phyloP scores from a whole-genome alignment of 768 basidiomycete species.

The Pluteus cervinus region DNA sequence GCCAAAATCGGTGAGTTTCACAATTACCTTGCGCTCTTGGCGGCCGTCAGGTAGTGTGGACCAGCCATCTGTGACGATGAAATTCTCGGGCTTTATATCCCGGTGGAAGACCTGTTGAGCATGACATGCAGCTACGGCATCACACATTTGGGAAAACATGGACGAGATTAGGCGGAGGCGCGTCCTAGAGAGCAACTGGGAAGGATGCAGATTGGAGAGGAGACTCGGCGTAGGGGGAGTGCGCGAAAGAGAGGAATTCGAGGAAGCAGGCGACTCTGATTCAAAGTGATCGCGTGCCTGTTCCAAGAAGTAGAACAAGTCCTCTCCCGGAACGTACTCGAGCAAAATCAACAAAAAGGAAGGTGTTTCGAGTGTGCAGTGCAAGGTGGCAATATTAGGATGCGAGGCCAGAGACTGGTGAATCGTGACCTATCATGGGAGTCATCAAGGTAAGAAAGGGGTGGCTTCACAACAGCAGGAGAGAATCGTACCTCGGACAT shows the following conservation, averaged over 20 bases:
- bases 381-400: constrained; percentile 91
- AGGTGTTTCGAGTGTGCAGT: constrained; percentile 88
- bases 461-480: constrained; percentile 4
- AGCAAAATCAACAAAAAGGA: constrained; percentile 89
- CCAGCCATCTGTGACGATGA: constrained; percentile 86
- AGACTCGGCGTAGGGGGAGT: constrained; percentile 94
- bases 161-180: constrained; percentile 90
- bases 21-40: constrained; percentile 81
- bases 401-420: constrained; percentile 90
- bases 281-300: constrained; percentile 87
- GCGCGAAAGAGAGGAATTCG: constrained; percentile 41
- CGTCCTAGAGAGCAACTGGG: constrained; percentile 77
- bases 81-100: constrained; percentile 99
- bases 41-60: constrained; percentile 45
- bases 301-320: constrained; percentile 97
- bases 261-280: constrained; percentile 32
- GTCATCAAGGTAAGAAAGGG: constrained; percentile 10
- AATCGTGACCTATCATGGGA: constrained; percentile 65
- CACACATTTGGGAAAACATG: constrained; percentile 99
- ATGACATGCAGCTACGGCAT: constrained; percentile 93
- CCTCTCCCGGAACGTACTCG: constrained; percentile 95
- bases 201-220: constrained; percentile 74
- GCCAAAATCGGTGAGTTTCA: constrained; percentile 97
- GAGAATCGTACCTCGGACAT: constrained; percentile 69
- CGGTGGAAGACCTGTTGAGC: constrained; percentile 87